Conservation (phyloP, 768 basidiomycete genomes). For the Mycena crocata region DNA sequence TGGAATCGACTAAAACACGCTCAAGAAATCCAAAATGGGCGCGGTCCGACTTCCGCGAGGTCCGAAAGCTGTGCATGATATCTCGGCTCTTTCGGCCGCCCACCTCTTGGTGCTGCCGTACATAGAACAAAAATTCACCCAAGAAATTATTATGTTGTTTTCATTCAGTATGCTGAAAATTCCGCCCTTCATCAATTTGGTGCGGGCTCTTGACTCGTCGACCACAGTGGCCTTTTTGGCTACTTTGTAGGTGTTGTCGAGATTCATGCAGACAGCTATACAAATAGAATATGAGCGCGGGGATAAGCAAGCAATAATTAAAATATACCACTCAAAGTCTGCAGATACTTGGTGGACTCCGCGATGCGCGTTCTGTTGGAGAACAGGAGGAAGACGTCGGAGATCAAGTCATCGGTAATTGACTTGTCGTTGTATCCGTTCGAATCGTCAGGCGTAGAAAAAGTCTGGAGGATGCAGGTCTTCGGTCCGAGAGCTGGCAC, state of each 20-base stretch:
- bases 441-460: no score
- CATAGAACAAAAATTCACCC: neutral
- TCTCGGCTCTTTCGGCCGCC: slow-evolving; percentile 11
- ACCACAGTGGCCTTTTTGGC: neutral
- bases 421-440: no score
- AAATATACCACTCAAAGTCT: neutral
- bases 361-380: no score
- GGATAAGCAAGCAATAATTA: neutral
- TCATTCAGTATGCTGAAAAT: neutral
- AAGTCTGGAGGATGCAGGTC: no score
- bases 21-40: neutral
- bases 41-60: neutral
- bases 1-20: neutral
- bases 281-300: neutral
- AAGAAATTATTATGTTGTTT: neutral
- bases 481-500: no score
- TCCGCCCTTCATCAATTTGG: neutral
- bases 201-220: neutral
- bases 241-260: slow-evolving; percentile 1
- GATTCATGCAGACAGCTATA: neutral
- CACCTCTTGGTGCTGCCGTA: slow-evolving; percentile 6
- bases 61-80: slow-evolving; percentile 2
- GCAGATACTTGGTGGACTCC: neutral
- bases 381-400: no score
- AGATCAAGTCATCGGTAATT: no score